phyloP scores from a whole-genome alignment of 129 eudicot genomes.

The Pseudognaphalium luteoalbum region DNA sequence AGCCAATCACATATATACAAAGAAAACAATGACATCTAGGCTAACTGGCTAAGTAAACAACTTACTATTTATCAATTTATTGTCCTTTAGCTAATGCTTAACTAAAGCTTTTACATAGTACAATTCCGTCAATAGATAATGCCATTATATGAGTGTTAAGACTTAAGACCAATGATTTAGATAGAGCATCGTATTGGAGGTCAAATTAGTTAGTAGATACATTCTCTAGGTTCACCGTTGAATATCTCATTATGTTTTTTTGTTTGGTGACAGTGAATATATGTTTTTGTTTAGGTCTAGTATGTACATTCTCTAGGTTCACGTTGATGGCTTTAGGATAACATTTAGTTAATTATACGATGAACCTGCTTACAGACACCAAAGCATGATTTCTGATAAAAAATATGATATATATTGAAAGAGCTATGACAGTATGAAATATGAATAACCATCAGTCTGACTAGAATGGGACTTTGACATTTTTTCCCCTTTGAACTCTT shows the following conservation, averaged over 20 bases:
- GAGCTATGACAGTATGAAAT: neutral
- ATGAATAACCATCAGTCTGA: neutral
- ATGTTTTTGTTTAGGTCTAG: too few species aligned
- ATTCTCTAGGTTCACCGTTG: neutral
- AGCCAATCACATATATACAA: neutral
- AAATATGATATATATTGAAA: too few species aligned
- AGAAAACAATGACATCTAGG: neutral
- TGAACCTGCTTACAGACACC: slow-evolving; percentile 7
- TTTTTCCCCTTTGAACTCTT: neutral
- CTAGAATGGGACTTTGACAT: neutral
- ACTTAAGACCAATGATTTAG: neutral
- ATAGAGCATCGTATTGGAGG: neutral
- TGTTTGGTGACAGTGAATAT: neutral
- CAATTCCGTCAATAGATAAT: neutral
- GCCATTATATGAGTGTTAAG: neutral
- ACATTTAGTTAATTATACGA: neutral
- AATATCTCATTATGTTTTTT: neutral
- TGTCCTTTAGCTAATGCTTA: neutral
- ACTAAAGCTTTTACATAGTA: neutral
- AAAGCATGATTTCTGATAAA: neutral
- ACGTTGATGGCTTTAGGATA: slow-evolving; percentile 6
- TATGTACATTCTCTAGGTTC: too few species aligned
- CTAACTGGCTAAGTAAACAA: neutral
- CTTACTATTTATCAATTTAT: neutral
- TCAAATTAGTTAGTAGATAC: neutral